phyloP scores from a whole-genome alignment of 2,329 filamentous ascomycete species.

The Bipolaris oryzae region DNA sequence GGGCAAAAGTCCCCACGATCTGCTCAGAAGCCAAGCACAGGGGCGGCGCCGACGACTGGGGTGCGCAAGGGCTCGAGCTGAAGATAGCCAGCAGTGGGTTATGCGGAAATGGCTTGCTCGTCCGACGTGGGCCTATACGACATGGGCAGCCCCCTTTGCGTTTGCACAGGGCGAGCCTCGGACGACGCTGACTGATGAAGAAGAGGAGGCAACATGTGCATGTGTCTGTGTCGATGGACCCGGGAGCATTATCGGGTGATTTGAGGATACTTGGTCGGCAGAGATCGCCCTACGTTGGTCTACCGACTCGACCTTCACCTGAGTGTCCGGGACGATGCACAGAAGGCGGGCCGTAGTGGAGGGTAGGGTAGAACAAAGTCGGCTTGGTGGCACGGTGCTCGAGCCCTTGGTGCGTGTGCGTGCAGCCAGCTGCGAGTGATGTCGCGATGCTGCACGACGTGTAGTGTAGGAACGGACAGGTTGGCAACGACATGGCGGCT shows the following conservation, averaged over 20 bases:
- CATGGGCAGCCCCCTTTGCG: constrained; percentile 11
- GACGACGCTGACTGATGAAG: background rate
- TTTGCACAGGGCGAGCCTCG: constrained; percentile 18
- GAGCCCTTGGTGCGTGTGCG: constrained; percentile 3
- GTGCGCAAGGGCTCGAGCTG: constrained; percentile 26
- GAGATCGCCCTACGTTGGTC: constrained; percentile 18
- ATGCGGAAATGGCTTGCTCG: constrained; percentile 20
- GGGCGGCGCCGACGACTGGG: constrained; percentile 28
- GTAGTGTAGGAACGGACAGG: constrained; percentile 4
- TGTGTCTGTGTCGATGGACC: constrained; percentile 9
- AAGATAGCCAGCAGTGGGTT: constrained; percentile 20
- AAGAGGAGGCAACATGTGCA: constrained; percentile 3
- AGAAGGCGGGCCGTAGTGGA: constrained; percentile 29
- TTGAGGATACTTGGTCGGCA: constrained; percentile 14
- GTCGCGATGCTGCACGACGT: constrained; percentile 21
- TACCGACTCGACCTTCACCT: constrained; percentile 25
- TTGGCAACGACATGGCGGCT: constrained; percentile 13
- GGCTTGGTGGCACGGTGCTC: constrained; percentile 17
- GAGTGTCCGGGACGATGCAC: constrained; percentile 25
- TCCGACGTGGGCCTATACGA: constrained; percentile 20
- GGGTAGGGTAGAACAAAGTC: constrained; percentile 11
- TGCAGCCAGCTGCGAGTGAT: constrained; percentile 21
- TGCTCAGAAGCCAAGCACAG: constrained; percentile 31
- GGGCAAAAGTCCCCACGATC: constrained; percentile 32
- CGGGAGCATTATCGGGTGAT: constrained; percentile 9